Percentiles rank a stretch among this genome's conserved stretches.
These are phyloP conservation scores for Moniliella sp. DNA, from an alignment of 1,284 basidiomycete species.

Conservation along the genomic window DNA sequence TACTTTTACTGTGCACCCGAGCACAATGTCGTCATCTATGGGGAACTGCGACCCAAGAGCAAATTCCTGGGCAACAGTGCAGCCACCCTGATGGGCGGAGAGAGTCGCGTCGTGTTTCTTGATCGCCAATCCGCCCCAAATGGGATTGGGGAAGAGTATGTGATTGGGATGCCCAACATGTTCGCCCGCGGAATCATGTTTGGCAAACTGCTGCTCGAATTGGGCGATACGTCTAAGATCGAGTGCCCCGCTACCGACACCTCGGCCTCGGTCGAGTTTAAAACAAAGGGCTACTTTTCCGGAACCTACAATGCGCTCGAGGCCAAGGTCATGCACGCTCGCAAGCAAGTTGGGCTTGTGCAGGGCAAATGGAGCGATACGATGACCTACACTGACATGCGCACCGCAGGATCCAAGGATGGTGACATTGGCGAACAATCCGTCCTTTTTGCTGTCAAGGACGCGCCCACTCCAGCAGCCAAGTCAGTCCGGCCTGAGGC, in stretches of 20 bases:
- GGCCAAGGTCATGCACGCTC: slow-evolving; percentile 53
- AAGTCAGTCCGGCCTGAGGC: slow-evolving; percentile 65
- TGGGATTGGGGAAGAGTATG: slow-evolving; percentile 28
- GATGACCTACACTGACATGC: slow-evolving; percentile 85
- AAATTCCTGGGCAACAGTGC: slow-evolving; percentile 71
- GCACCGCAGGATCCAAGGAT: too few species aligned
- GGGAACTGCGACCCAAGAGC: slow-evolving; percentile 81
- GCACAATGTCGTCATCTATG: slow-evolving; percentile 56
- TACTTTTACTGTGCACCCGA: slow-evolving; percentile 91
- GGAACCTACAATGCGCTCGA: slow-evolving; percentile 79
- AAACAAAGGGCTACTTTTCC: slow-evolving; percentile 96
- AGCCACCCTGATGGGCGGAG: slow-evolving; percentile 58
- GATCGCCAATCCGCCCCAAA: too few species aligned
- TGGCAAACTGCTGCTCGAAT: slow-evolving; percentile 89
- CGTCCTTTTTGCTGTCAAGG: too few species aligned
- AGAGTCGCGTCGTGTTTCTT: slow-evolving; percentile 41
- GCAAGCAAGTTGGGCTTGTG: slow-evolving; percentile 62
- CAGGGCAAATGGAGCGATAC: slow-evolving; percentile 70
- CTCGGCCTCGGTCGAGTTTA: slow-evolving; percentile 75
- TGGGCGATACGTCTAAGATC: slow-evolving; percentile 73
- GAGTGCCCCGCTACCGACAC: slow-evolving; percentile 58
- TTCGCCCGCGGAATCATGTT: slow-evolving; percentile 90
- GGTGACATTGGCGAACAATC: too few species aligned
- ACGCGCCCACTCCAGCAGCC: slow-evolving; percentile 48
- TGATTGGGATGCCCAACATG: slow-evolving; percentile 32